These are phyloP conservation scores for Plectosphaerella sp. DNA, from an alignment of 2,329 filamentous ascomycete genomes.

Conservation along the genomic window DNA sequence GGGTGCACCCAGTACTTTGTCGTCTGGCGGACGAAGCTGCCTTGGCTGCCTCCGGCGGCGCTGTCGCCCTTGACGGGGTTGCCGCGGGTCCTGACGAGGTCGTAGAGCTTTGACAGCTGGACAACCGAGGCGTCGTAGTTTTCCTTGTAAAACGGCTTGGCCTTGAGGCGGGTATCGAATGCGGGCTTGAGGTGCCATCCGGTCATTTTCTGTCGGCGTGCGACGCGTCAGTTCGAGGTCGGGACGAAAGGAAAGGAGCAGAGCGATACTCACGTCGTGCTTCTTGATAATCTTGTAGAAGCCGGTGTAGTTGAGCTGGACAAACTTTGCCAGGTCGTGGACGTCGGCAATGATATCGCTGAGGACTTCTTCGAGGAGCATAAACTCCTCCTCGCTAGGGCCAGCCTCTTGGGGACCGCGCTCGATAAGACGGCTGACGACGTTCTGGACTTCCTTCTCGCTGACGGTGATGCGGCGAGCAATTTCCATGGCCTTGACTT, in stretches of 20 bases:
- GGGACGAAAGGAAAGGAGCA: neutral
- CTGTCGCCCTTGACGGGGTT: slow-evolving; percentile 91
- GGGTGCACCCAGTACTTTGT: slow-evolving; percentile 99
- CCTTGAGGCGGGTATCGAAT: slow-evolving; percentile 91
- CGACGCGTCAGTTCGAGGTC: neutral
- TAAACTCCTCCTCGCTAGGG: slow-evolving; percentile 86
- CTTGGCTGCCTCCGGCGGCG: slow-evolving; percentile 83
- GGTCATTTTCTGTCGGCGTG: slow-evolving; percentile 71
- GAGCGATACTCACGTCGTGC: slow-evolving; percentile 68
- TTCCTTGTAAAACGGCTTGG: slow-evolving; percentile 97
- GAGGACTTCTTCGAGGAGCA: slow-evolving; percentile 87
- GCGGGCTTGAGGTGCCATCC: slow-evolving; percentile 89
- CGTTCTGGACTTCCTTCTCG: slow-evolving; percentile 85
- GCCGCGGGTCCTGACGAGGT: slow-evolving; percentile 87
- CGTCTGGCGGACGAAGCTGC: slow-evolving; percentile 93
- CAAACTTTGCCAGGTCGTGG: slow-evolving; percentile 96
- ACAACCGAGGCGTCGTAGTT: slow-evolving; percentile 97
- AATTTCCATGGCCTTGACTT: slow-evolving; percentile 95
- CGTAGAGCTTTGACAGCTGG: slow-evolving; percentile 91
- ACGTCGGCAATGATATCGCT: slow-evolving; percentile 98
- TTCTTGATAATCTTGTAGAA: slow-evolving; percentile 99
- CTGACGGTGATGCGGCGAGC: slow-evolving; percentile 81
- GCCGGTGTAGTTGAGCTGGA: slow-evolving; percentile 96
- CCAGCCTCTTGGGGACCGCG: slow-evolving; percentile 51
- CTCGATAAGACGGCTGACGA: slow-evolving; percentile 70